Conservation (phyloP, 495 filamentous ascomycete species). For the Penicillium cinerascens region DNA sequence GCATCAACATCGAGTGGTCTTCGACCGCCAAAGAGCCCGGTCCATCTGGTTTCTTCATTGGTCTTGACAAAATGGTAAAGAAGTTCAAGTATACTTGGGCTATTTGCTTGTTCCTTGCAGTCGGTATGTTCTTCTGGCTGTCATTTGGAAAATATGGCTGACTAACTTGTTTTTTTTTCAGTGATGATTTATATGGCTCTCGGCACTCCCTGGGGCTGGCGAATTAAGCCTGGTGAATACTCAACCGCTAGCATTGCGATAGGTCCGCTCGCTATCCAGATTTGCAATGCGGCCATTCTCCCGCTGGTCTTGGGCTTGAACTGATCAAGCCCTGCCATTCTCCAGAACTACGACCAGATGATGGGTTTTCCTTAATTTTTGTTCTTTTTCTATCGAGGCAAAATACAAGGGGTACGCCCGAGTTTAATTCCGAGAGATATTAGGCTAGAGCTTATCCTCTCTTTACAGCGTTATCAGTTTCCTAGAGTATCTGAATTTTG, state of each 20-base stretch:
- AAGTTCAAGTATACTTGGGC: conserved; percentile 36
- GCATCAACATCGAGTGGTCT: conserved; percentile 71
- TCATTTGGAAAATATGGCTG: conserved; percentile 7
- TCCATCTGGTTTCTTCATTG: conserved; percentile 27
- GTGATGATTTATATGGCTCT: conserved; percentile 10
- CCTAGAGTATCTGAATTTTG: too few species aligned
- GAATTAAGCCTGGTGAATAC: conserved; percentile 28
- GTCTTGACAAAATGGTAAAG: conserved; percentile 26
- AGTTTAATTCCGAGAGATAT: too few species aligned
- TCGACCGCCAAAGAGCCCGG: conserved; percentile 61
- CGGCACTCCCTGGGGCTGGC: conserved; percentile 30
- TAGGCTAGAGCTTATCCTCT: too few species aligned
- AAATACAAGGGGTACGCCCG: too few species aligned
- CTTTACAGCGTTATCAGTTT: too few species aligned
- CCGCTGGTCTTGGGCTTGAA: conserved; percentile 5
- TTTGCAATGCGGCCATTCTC: conserved; percentile 7
- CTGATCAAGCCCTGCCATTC: neutral
- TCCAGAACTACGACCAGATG: neutral
- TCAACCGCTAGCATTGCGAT: conserved; percentile 22
- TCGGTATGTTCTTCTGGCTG: conserved; percentile 30
- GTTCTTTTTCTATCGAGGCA: too few species aligned
- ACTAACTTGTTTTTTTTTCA: neutral
- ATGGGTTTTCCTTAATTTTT: too few species aligned
- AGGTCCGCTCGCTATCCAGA: conserved; percentile 35
- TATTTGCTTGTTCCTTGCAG: conserved; percentile 20